phyloP scores from a whole-genome alignment of 805 yeast species.

The Ogataea pini region DNA sequence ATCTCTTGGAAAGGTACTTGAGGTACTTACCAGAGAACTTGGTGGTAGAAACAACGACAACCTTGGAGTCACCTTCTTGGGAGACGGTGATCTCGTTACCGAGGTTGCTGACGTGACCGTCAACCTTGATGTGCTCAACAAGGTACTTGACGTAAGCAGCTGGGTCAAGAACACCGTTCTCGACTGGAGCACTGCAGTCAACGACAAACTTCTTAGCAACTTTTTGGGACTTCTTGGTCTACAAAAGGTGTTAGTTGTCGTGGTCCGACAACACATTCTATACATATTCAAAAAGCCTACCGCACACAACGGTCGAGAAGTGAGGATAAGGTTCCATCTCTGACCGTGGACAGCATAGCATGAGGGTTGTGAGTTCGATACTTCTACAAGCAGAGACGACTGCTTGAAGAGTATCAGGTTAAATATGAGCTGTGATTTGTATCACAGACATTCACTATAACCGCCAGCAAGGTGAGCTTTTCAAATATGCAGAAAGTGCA shows the following conservation, averaged over 20 bases:
- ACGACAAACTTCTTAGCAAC: conserved; percentile 88
- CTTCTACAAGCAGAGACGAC: not conserved
- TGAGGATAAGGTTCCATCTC: conserved; percentile 13
- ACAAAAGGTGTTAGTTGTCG: conserved; percentile 18
- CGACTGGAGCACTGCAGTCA: conserved; percentile 96
- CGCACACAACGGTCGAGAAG: conserved; percentile 18
- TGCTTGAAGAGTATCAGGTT: conserved; percentile 19
- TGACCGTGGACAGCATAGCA: conserved; percentile 18
- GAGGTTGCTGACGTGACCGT: conserved; percentile 93
- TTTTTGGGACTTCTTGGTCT: conserved; percentile 77
- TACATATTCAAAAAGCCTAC: conserved; percentile 24
- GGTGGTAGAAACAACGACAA: conserved; percentile 85
- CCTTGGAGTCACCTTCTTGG: conserved; percentile 83
- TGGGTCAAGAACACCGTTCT: conserved; percentile 96
- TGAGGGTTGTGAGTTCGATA: conserved; percentile 7
- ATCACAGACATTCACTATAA: conserved; percentile 32
- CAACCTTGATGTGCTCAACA: conserved; percentile 99
- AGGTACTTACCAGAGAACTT: conserved; percentile 99
- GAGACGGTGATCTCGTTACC: conserved; percentile 91
- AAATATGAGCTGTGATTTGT: conserved; percentile 25
- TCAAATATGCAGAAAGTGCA: conserved; percentile 8
- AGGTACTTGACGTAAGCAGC: conserved; percentile 97
- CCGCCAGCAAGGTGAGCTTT: conserved; percentile 23
- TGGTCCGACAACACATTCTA: not conserved
- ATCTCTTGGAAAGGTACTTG: conserved; percentile 99